Evolutionary conservation across 768 basidiomycete genomes (phyloP).

Genomic region (Pulveroboletus sp.): DNA sequence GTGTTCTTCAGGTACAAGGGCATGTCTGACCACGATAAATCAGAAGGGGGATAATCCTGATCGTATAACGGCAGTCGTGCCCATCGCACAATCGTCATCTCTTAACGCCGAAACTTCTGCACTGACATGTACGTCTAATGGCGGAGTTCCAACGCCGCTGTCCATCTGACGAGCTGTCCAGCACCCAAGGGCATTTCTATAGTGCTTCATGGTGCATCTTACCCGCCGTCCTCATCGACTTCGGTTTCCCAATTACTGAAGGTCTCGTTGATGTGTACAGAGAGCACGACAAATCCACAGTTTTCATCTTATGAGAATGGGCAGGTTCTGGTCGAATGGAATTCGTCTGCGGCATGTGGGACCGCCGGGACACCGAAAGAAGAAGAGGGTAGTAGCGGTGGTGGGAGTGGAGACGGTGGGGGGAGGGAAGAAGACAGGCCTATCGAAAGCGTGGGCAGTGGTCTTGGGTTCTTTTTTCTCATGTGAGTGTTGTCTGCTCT

Average conservation of each 20-base stretch:
- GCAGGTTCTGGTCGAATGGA: constrained; percentile 58
- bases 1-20: constrained; percentile 68
- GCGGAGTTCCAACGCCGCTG: background rate
- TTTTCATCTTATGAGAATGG: constrained; percentile 61
- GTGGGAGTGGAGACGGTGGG: constrained; percentile 10
- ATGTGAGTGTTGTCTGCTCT: constrained; percentile 48
- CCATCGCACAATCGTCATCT: constrained; percentile 48
- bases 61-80: constrained; percentile 69
- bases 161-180: constrained; percentile 25
- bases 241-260: constrained; percentile 53
- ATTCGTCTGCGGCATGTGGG: constrained; percentile 54
- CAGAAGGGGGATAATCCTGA: constrained; percentile 50
- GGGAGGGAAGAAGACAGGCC: constrained; percentile 26
- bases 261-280: constrained; percentile 57
- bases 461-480: constrained; percentile 86
- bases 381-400: constrained; percentile 20
- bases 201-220: constrained; percentile 54
- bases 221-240: constrained; percentile 48
- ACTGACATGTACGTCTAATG: constrained; percentile 37
- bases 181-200: constrained; percentile 55
- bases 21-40: constrained; percentile 70
- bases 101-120: constrained; percentile 25
- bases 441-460: constrained; percentile 55
- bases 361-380: constrained; percentile 25
- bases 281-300: constrained; percentile 40